These are phyloP conservation scores for Acidomyces sp. DNA, from an alignment of 495 filamentous ascomycete genomes.

Conservation along the genomic window DNA sequence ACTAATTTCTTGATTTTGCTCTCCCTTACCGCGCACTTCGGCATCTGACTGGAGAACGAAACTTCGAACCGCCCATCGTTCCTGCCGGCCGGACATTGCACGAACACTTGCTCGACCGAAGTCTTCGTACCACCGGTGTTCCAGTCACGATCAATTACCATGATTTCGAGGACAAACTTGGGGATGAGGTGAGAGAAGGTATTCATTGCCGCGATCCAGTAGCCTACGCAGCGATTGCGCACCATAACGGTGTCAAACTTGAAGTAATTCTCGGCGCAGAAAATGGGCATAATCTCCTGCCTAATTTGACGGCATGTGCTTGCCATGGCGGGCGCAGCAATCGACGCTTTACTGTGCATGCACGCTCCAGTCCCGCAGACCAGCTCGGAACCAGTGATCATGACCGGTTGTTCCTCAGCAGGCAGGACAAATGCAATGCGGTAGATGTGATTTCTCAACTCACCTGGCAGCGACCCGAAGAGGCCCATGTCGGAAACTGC, in stretches of 20 bases:
- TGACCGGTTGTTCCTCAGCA: slow-evolving; percentile 1
- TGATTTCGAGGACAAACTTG: slow-evolving; percentile 1
- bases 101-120: background rate
- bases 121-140: background rate
- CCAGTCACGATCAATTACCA: background rate
- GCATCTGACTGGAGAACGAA: background rate
- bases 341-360: background rate
- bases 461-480: slow-evolving; percentile 7
- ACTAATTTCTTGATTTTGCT: slow-evolving; percentile 2
- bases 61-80: slow-evolving; percentile 6
- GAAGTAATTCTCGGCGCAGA: slow-evolving; percentile 9
- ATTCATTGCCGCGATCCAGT: background rate
- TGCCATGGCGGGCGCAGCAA: slow-evolving; percentile 10
- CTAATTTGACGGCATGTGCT: slow-evolving; percentile 6
- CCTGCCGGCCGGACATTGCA: slow-evolving; percentile 3
- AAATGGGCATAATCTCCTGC: slow-evolving; percentile 11
- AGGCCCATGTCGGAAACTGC: slow-evolving; percentile 5
- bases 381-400: slow-evolving; percentile 3
- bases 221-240: slow-evolving; percentile 1
- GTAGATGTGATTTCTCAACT: slow-evolving; percentile 11
- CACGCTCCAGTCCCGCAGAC: slow-evolving; percentile 2
- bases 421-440: slow-evolving; percentile 8
- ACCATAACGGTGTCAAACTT: slow-evolving; percentile 10
- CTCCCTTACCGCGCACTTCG: background rate
- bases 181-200: background rate